These are phyloP conservation scores for Escovopsis weberi DNA, from an alignment of 2,329 filamentous ascomycete species.

Conservation along the genomic window DNA sequence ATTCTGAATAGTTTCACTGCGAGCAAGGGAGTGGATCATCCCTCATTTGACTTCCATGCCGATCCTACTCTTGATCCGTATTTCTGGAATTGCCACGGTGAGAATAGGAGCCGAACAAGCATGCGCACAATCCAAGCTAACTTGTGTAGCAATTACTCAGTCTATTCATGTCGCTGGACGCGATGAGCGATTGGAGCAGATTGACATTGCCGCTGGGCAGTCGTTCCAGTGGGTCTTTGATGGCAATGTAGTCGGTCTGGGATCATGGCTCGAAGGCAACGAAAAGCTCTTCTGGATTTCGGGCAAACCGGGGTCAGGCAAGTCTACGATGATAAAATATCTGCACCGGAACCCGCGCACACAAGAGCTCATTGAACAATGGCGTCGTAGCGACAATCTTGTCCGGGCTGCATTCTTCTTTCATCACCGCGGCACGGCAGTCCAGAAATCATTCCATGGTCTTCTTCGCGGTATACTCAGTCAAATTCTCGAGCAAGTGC, in stretches of 20 bases:
- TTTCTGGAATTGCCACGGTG: background rate
- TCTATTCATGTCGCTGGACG: background rate
- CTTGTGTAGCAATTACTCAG: background rate
- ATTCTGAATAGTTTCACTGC: too few relatives aligned
- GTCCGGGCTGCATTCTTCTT: constrained; percentile 3
- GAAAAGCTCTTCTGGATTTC: background rate
- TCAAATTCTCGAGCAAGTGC: constrained; percentile 1
- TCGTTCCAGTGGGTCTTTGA: constrained; percentile 4
- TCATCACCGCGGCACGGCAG: background rate
- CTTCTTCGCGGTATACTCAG: constrained; percentile 1
- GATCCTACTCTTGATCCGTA: background rate
- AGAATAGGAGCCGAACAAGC: background rate
- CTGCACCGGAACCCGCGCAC: background rate
- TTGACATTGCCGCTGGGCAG: background rate
- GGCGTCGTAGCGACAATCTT: background rate
- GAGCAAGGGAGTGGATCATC: too few relatives aligned
- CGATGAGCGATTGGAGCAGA: background rate
- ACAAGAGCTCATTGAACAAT: background rate
- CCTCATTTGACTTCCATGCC: too few relatives aligned
- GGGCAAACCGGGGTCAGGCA: constrained; percentile 2
- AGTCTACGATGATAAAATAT: constrained; percentile 3
- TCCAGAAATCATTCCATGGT: constrained; percentile 2
- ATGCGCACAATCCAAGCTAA: background rate
- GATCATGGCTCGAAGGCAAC: background rate
- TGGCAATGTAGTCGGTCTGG: background rate